Evolutionary conservation across 257 asterid species (phyloP), one percentile per base, ranked within the genome.

Genomic region (Craterostigma plantagineum): DNA sequence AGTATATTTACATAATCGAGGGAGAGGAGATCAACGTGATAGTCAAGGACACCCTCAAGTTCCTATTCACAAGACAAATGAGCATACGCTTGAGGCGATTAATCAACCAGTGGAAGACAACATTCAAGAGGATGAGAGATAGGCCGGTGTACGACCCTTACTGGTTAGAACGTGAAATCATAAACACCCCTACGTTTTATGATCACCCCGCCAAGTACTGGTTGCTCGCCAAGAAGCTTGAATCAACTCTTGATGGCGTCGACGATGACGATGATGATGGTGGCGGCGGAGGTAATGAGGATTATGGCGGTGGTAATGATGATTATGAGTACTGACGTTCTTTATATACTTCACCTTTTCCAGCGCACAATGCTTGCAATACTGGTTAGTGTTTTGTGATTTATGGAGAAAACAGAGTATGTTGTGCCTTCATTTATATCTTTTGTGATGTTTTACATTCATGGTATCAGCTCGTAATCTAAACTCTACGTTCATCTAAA

Each of bases 1-100:
- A 83, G 95, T 79, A 83, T 59, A 59, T 63, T 18, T 69, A 61
- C 66, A 79, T 84, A 46, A 51, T 84, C 16, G 69, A 67, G 14
- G 81, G 79, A 1, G 79, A 72, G 68, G 77, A 79, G 63, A 66
- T 76, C 11, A 63, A 27, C 4, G 65, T 57, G 15, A 45, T 73
- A 12, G 50, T 52, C 14, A 74, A 53, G 58, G 95, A 84, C 65
- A 50, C 58, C 0, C 48, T 77, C 48, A 74, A 42, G 69, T 68
- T 55, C 35, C 16, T 84, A 36, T 72, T 80, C 49, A 64, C 54
- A 38, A 48, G 80, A 38, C 53, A 57, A 49, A 58, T 45, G 76
- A 85, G 93, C 43, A n/a, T 67, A 11, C 92, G 93, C 47, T 68
- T 80, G 9, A 18, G n/a, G 40, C 76, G 78, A 9, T 52, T 67